Evolutionary conservation across 73 alveolate species (phyloP), one percentile per base, ranked within the genome.

Genomic region (Uronychia setigera): DNA sequence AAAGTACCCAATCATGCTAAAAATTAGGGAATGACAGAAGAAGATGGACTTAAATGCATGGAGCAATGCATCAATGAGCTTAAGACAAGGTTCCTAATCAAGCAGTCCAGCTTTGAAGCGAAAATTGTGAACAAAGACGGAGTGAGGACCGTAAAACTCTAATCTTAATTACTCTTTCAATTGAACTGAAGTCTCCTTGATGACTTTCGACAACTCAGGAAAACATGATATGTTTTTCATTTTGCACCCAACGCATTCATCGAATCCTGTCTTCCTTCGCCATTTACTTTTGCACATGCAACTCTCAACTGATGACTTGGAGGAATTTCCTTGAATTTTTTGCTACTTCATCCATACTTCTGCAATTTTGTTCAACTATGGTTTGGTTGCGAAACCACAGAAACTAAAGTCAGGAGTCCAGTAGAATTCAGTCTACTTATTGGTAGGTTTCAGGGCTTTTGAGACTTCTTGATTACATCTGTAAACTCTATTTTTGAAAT

Each of bases 71-170:
- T 96, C 76, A 33, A 79, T 26, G 99, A 96, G 87, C 88, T 97
- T 80, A 82, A 90, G 87, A 94, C 95, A 11, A 94, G 99, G 87
- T 96, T 97, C 84, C 35, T 96, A 74, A 89, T 97, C 80, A 91
- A 92, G 67, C 96, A 96, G 90, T 94, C 93, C 35, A 87, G 87
- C 33, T 97, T 94, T 82, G 94, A 94, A 30, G 97, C 89, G 25
- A 95, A 95, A 85, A 95, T 96, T 59, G 98, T 95, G 31, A 97
- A 97, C 76, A 93, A 97, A 94, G 95, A 97, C 59, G 99, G 99
- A 79, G 90, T 96, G 46, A 90, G 91, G 80, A 93, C 59, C 82
- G 35, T 92, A 14, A 32, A 76, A 29, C 31, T 78, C 33, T 67
- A 11, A 27, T 11, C 30, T 9, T 67, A 67, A 67, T 67, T 67